A percentile compares a stretch with the other conserved stretches of the same genome.
Conservation (phyloP, 352 stramenopile genomes). For the Albugo candida region DNA sequence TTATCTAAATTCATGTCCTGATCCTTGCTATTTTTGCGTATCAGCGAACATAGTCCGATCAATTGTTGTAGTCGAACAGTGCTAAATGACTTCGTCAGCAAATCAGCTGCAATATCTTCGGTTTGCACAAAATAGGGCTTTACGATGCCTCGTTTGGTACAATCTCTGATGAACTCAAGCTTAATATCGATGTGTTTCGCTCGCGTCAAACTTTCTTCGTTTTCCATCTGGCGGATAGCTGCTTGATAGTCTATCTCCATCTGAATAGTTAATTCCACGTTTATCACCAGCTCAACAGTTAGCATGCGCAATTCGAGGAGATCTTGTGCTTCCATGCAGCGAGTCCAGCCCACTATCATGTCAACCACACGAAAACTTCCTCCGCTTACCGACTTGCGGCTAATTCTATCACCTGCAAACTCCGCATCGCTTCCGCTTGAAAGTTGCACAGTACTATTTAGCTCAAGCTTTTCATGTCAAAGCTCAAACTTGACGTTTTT, state of each 20-base stretch:
- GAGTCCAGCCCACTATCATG: too few species aligned
- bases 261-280: not conserved
- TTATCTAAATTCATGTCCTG: too few species aligned
- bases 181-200: too few species aligned
- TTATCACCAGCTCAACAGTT: constrained; percentile 1
- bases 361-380: not conserved
- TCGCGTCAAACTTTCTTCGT: constrained; percentile 1
- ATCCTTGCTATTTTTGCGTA: too few species aligned
- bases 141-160: too few species aligned
- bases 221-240: constrained; percentile 5
- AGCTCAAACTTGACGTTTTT: not conserved
- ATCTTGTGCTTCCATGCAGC: too few species aligned
- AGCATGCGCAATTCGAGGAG: too few species aligned
- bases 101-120: too few species aligned
- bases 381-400: not conserved
- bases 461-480: not conserved
- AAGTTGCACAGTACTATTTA: not conserved
- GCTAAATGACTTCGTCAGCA: constrained; percentile 4
- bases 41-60: not conserved
- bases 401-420: not conserved
- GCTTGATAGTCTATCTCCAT: constrained; percentile 8
- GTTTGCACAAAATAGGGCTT: too few species aligned
- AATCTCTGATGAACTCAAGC: too few species aligned
- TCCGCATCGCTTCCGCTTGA: not conserved
- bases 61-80: not conserved